phyloP scores from a whole-genome alignment of 805 yeast genomes.

The Candida vaughaniae region DNA sequence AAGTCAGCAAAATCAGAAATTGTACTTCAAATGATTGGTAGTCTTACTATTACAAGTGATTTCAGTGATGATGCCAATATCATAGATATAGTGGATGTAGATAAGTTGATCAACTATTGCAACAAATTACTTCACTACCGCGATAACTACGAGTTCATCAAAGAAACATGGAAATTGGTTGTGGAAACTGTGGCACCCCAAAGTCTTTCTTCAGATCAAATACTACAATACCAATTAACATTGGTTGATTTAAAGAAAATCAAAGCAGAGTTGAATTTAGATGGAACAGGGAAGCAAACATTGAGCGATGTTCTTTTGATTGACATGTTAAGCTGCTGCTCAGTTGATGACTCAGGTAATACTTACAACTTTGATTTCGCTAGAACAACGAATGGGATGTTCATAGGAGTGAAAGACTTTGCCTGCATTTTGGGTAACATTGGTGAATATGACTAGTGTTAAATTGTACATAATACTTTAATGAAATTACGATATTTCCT shows the following conservation, averaged over 20 bases:
- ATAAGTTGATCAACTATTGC: slow-evolving; percentile 30
- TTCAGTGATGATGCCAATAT: slow-evolving; percentile 18
- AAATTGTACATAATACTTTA: too few relatives aligned
- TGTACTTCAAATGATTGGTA: slow-evolving; percentile 7
- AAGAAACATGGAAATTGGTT: slow-evolving; percentile 34
- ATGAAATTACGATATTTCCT: neutral
- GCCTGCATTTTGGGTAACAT: slow-evolving; percentile 41
- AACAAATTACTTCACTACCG: slow-evolving; percentile 32
- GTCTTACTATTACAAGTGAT: slow-evolving; percentile 25
- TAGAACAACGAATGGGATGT: slow-evolving; percentile 23
- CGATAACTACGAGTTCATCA: slow-evolving; percentile 26
- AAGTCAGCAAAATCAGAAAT: slow-evolving; percentile 11
- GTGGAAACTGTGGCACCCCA: slow-evolving; percentile 18
- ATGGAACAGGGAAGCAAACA: slow-evolving; percentile 16
- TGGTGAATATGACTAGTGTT: slow-evolving; percentile 35
- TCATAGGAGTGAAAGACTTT: slow-evolving; percentile 37
- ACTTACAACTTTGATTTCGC: slow-evolving; percentile 28
- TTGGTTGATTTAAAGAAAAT: slow-evolving; percentile 29
- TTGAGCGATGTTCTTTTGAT: slow-evolving; percentile 35
- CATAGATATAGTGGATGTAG: slow-evolving; percentile 41
- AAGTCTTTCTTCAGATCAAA: neutral
- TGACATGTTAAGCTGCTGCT: slow-evolving; percentile 41
- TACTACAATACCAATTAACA: slow-evolving; percentile 19
- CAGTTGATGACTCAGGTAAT: slow-evolving; percentile 26
- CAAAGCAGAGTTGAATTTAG: slow-evolving; percentile 30